phyloP scores from a whole-genome alignment of 192 early-diverging fungal species.

The Kickxella alabastrina region DNA sequence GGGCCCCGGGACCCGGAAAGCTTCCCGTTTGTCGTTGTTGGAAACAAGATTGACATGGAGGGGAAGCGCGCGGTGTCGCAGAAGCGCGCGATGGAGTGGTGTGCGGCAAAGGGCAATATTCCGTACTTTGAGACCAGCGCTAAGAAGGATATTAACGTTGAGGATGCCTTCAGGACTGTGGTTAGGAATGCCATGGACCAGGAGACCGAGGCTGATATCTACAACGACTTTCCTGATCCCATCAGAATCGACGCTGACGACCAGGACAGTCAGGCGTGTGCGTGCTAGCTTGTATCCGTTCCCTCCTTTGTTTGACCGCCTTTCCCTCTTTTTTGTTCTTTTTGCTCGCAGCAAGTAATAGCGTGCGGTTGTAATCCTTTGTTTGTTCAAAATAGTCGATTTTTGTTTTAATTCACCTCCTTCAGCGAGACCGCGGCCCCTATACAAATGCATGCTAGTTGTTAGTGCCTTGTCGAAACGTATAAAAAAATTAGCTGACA shows the following conservation, averaged over 20 bases:
- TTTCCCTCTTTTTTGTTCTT: too few relatives aligned
- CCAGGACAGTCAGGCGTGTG: constrained; percentile 60
- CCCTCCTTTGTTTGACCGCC: too few relatives aligned
- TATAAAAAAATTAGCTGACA: neutral
- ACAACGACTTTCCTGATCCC: constrained; percentile 80
- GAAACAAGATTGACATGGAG: constrained; percentile 99
- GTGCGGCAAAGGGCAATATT: constrained; percentile 91
- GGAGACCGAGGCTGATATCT: constrained; percentile 66
- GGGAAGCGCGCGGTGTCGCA: constrained; percentile 85
- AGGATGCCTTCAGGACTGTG: constrained; percentile 94
- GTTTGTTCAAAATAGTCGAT: too few relatives aligned
- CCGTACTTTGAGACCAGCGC: constrained; percentile 99
- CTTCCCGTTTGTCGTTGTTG: constrained; percentile 99
- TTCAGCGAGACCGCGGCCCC: too few relatives aligned
- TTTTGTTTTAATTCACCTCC: too few relatives aligned
- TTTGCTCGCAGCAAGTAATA: too few relatives aligned
- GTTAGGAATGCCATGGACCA: constrained; percentile 93
- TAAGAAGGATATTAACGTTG: constrained; percentile 98
- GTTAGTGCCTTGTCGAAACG: neutral
- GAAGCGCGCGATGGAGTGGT: constrained; percentile 95
- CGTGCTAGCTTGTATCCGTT: constrained; percentile 54
- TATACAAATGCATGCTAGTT: neutral
- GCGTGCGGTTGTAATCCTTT: too few relatives aligned
- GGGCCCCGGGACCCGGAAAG: constrained; percentile 91
- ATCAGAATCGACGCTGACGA: constrained; percentile 83